These are phyloP conservation scores for Fraxinus sp. DNA, from an alignment of 305 asterid species.

Conservation along the genomic window DNA sequence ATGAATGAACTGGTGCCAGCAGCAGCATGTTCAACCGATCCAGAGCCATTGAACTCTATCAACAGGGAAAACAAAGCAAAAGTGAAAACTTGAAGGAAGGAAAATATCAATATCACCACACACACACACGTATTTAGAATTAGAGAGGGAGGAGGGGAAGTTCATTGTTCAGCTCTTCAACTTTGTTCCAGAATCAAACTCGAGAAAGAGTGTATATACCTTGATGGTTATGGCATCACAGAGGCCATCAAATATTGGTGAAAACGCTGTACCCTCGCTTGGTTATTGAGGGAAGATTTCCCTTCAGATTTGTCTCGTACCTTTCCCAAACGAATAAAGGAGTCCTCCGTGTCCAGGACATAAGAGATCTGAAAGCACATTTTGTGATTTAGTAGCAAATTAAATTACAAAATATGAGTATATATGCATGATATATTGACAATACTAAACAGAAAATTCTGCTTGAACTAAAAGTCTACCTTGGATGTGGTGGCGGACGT, in stretches of 20 bases:
- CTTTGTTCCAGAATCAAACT: neutral
- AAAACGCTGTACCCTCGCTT: slow-evolving; percentile 34
- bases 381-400: neutral
- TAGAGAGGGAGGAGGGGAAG: neutral
- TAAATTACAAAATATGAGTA: neutral
- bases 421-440: neutral
- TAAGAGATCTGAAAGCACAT: slow-evolving; percentile 41
- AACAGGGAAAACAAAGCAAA: neutral
- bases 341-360: slow-evolving; percentile 51
- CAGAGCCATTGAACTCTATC: slow-evolving; percentile 22
- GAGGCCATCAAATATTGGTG: slow-evolving; percentile 33
- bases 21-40: neutral
- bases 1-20: slow-evolving; percentile 24
- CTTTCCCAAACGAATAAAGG: slow-evolving; percentile 39
- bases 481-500: slow-evolving; percentile 84
- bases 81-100: neutral
- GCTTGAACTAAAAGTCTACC: slow-evolving; percentile 45
- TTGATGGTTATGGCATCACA: slow-evolving; percentile 15
- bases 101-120: neutral
- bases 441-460: neutral
- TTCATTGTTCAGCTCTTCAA: neutral
- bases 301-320: slow-evolving; percentile 23
- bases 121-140: neutral
- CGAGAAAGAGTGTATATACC: slow-evolving; percentile 9
- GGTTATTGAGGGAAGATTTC: slow-evolving; percentile 21